Percentiles rank a stretch among this genome's conserved stretches.
Evolutionary conservation across 352 stramenopile genomes (phyloP).

Genomic region (Pythium diclinum): DNA sequence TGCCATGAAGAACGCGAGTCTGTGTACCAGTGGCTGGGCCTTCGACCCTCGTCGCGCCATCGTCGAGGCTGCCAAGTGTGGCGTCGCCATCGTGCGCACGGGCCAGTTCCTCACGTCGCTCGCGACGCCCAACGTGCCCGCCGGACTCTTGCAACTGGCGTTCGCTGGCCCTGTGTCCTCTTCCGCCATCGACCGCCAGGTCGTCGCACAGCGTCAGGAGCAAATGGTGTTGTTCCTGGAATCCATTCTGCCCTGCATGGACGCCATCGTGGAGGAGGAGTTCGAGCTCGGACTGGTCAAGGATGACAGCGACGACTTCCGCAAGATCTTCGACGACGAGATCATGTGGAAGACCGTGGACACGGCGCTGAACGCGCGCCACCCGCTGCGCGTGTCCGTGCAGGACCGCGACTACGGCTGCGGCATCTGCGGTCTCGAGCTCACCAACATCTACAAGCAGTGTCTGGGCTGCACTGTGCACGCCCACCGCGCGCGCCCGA

Average conservation of each 20-base stretch:
- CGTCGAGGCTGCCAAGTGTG: constrained; percentile 56
- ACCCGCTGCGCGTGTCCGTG: constrained; percentile 1
- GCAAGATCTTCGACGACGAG: constrained; percentile 73
- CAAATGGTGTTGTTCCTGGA: constrained; percentile 83
- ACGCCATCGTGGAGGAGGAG: constrained; percentile 75
- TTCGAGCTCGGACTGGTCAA: constrained; percentile 58
- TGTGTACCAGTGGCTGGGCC: constrained; percentile 58
- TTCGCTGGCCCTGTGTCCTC: constrained; percentile 35
- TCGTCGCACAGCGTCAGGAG: constrained; percentile 62
- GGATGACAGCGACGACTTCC: constrained; percentile 71
- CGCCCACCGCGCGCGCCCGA: constrained; percentile 46
- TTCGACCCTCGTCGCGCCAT: constrained; percentile 72
- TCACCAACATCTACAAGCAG: constrained; percentile 86
- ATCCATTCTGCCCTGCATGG: constrained; percentile 72
- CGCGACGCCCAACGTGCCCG: constrained; percentile 30
- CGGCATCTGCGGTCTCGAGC: constrained; percentile 64
- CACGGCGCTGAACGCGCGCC: constrained; percentile 34
- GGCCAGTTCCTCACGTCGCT: constrained; percentile 65
- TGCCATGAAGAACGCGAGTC: constrained; percentile 76
- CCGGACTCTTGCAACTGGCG: constrained; percentile 43
- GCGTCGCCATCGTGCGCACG: constrained; percentile 64
- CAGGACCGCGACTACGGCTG: constrained; percentile 48
- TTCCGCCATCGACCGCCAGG: constrained; percentile 43
- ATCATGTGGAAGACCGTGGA: constrained; percentile 71
- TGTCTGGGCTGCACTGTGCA: constrained; percentile 77